phyloP scores from a whole-genome alignment of 305 asterid species.

The Lippia alba region DNA sequence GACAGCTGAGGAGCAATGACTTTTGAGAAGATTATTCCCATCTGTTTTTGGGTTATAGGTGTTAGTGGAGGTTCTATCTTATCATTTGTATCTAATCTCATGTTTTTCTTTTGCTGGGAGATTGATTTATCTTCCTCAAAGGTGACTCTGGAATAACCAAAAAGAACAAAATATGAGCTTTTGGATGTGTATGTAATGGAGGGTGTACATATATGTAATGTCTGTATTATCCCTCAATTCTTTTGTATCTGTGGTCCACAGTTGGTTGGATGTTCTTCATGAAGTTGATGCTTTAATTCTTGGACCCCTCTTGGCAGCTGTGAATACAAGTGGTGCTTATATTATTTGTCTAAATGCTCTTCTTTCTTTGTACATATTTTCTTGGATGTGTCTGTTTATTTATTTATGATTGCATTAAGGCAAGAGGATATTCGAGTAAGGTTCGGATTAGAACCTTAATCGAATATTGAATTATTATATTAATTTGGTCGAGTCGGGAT shows the following conservation, averaged over 20 bases:
- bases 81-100: conserved; percentile 33
- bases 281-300: conserved; percentile 27
- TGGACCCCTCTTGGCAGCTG: conserved; percentile 29
- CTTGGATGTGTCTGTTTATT: background rate
- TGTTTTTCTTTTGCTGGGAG: conserved; percentile 39
- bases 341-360: conserved; percentile 16
- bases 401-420: no score
- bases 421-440: no score
- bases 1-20: conserved; percentile 36
- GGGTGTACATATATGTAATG: conserved; percentile 44
- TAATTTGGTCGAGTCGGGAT: background rate
- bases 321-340: background rate
- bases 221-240: conserved; percentile 30
- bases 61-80: conserved; percentile 47
- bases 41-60: conserved; percentile 46
- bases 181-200: conserved; percentile 57
- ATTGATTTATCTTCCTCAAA: conserved; percentile 37
- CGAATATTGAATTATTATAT: no score
- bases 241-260: conserved; percentile 29
- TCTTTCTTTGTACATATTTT: conserved; percentile 25
- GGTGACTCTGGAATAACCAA: conserved; percentile 29
- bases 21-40: conserved; percentile 42
- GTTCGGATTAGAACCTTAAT: no score
- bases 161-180: conserved; percentile 23
- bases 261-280: conserved; percentile 33